Base-by-base conservation (phyloP, 1,284 basidiomycete genomes). In the Ceratobasidium sp. region DNA sequence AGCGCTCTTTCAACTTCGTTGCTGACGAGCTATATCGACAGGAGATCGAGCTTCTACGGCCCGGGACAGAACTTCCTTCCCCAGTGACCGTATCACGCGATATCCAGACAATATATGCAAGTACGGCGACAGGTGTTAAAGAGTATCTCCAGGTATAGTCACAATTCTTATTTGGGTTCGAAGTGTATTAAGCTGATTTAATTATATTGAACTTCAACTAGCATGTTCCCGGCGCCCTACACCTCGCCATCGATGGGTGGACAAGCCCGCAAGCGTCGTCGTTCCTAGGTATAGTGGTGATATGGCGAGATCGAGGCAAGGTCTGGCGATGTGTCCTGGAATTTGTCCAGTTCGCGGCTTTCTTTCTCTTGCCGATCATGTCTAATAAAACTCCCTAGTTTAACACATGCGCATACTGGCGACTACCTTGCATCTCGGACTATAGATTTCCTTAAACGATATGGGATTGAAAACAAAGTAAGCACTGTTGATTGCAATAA, bases 361-460 rank as follows among this genome's bases (percentile, higher is more conserved):
- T 57, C 51, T 41, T 9, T 31, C 1, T 47, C 36, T 31, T 24
- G 24, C 1, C 14, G 15, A 4, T n/a, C 27, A 19, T 15, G 11
- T 60, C 48, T 9, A n/a, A 29, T 31, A 17, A 56, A 45, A 41
- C 36, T 11, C 11, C 36, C 9, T 5, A 67, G 65, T 17, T 41
- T 67, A 67, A 67, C 66, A 8, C 54, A 69, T 54, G 66, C 44
- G 41, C 66, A 59, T 69, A 36, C 4, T 33, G 66, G 66, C 11
- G 27, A 48, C 36, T 69, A 69, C 22, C 54, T 69, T 27, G 66
- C 66, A 7, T 27, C n/a, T 31, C 24, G 54, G 8, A 31, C 54
- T 17, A 27, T 22, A 7, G 66, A 69, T 6, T 69, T 53, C 27
- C 27, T 69, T 15, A 47, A 31, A 17, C 53, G 53, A 69, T 59